phyloP scores from a whole-genome alignment of 2,329 filamentous ascomycete genomes.

The Pseudogymnoascus sp. region DNA sequence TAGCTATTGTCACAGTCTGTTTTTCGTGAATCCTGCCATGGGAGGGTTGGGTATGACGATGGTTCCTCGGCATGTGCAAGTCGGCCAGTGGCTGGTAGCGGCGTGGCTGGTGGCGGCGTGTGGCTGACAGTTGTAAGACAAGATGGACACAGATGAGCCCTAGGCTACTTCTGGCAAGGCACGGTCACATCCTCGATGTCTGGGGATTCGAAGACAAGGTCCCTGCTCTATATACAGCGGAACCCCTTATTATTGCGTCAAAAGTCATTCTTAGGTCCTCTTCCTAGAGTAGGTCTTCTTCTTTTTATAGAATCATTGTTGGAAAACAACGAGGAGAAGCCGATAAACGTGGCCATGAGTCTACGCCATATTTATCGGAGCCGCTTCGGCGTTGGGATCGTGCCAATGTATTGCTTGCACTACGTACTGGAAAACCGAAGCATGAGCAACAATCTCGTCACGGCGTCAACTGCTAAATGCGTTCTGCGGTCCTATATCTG shows the following conservation, averaged over 20 bases:
- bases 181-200: neutral
- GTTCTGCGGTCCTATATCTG: neutral
- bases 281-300: neutral
- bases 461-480: neutral
- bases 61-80: conserved; percentile 9
- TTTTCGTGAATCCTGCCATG: conserved; percentile 1
- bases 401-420: too few species aligned
- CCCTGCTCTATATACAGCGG: neutral
- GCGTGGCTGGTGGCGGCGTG: neutral
- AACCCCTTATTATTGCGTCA: conserved; percentile 4
- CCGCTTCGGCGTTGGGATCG: neutral
- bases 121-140: neutral
- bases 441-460: neutral
- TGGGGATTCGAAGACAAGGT: neutral
- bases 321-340: neutral
- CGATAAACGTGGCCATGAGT: neutral
- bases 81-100: neutral
- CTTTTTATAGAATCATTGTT: neutral
- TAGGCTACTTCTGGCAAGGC: neutral
- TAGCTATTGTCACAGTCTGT: neutral
- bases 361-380: neutral
- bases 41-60: neutral
- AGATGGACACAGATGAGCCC: neutral
- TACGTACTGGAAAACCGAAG: neutral
- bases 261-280: neutral